Percentiles rank a stretch among this genome's conserved stretches.
These are phyloP conservation scores for Exophiala spinifera DNA, from an alignment of 2,329 filamentous ascomycete genomes.

Conservation along the genomic window DNA sequence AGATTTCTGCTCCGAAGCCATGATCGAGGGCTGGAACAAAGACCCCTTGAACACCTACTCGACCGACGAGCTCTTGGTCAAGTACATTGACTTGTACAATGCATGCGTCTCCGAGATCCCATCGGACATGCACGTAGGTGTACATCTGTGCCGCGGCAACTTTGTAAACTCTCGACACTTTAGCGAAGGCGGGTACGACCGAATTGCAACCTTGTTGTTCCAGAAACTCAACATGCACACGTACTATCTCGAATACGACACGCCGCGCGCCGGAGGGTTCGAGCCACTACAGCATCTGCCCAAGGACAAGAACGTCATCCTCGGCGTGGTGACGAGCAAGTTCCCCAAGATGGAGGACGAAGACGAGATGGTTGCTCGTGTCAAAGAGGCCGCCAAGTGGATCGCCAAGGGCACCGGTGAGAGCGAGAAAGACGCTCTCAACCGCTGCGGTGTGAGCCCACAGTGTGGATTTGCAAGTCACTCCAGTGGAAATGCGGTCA, in stretches of 20 bases:
- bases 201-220: conserved; percentile 61
- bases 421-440: conserved; percentile 61
- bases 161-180: conserved; percentile 61
- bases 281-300: conserved; percentile 58
- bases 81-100: conserved; percentile 70
- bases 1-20: conserved; percentile 67
- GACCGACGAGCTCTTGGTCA: conserved; percentile 64
- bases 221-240: conserved; percentile 57
- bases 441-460: conserved; percentile 61
- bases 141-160: conserved; percentile 64
- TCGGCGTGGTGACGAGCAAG: conserved; percentile 60
- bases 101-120: conserved; percentile 60
- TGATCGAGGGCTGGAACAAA: conserved; percentile 62
- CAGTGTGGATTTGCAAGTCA: conserved; percentile 69
- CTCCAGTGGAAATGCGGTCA: conserved; percentile 63
- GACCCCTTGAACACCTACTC: conserved; percentile 63
- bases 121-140: conserved; percentile 65
- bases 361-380: conserved; percentile 54
- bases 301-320: conserved; percentile 56
- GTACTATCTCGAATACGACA: conserved; percentile 64
- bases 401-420: conserved; percentile 62
- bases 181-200: conserved; percentile 60
- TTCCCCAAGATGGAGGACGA: conserved; percentile 56
- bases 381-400: conserved; percentile 58
- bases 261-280: conserved; percentile 57